A percentile compares a stretch with the other conserved stretches of the same genome.
phyloP scores from a whole-genome alignment of 768 basidiomycete species.

The Lactarius hatsudake region DNA sequence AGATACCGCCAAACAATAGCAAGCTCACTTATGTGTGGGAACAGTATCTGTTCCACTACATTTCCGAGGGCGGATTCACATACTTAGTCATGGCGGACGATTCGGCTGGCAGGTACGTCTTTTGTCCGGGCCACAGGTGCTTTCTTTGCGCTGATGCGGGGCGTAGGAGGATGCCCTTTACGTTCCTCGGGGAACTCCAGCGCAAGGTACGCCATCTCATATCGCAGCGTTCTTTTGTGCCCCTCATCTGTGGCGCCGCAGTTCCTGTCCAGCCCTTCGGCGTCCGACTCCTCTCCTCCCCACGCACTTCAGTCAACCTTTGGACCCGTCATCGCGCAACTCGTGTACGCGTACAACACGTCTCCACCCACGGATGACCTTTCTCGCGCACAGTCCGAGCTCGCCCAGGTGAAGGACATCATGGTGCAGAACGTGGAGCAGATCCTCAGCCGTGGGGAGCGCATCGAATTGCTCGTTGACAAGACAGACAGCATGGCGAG shows the following conservation, averaged over 20 bases:
- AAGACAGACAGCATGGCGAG: constrained; percentile 95
- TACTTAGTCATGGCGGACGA: constrained; percentile 97
- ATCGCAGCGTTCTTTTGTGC: constrained; percentile 3
- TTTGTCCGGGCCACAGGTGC: background rate
- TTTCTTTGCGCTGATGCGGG: background rate
- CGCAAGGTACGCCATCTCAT: constrained; percentile 48
- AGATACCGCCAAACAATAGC: constrained; percentile 88
- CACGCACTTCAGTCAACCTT: constrained; percentile 72
- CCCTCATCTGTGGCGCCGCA: constrained; percentile 31
- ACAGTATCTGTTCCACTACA: constrained; percentile 91
- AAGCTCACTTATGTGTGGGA: constrained; percentile 89
- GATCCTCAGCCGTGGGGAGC: constrained; percentile 89
- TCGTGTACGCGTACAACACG: constrained; percentile 89
- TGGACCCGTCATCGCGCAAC: constrained; percentile 61
- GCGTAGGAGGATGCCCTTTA: constrained; percentile 84
- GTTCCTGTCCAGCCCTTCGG: constrained; percentile 63
- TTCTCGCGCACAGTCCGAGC: constrained; percentile 82
- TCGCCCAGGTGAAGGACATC: constrained; percentile 90
- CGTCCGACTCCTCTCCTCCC: constrained; percentile 45
- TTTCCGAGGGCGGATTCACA: constrained; percentile 82
- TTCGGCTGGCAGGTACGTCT: constrained; percentile 73
- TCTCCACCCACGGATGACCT: constrained; percentile 86
- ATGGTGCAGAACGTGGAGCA: constrained; percentile 99
- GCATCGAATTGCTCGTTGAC: constrained; percentile 93
- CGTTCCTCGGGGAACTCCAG: constrained; percentile 86